Base-by-base conservation (phyloP, 371 early-diverging fungal genomes). In the Mucor indicus region DNA sequence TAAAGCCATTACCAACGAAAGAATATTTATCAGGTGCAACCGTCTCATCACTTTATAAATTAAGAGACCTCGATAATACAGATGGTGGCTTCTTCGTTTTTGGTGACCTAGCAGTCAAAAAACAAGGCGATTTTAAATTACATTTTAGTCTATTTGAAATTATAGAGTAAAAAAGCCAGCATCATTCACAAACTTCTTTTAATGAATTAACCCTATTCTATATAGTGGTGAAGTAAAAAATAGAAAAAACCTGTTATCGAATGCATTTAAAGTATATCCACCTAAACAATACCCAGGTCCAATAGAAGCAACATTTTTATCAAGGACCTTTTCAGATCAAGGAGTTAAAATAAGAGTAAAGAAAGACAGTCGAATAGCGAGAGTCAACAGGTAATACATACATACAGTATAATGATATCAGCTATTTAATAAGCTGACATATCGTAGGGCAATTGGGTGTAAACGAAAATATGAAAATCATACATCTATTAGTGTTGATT, bases 41-140 rank as follows among this genome's bases (percentile, higher is more conserved):
- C 0, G 68, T 72, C n/a, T 71, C 72, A 7, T 75, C 76, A n/a
- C 51, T 69, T 1, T 57, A 72, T 45, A 56, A 69, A 31, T 40
- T 75, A 17, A 54, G 69, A n/a, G 67, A 75, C 47, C 42, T 69
- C 15, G 71, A 75, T 46, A 72, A 75, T 46, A 53, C 57, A 22
- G 92, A 93, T 41, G 96, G 92, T 22, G 94, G 91, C 8, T 96
- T 93, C 64, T 96, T 95, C 67, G 93, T 96, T 15, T 98, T 96
- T 72, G 92, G 92, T 11, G 98, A 98, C 55, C 66, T 98, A 35
- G 87, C 90, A 13, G 91, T 95, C 12, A 77, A 93, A 33, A 85
- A 88, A 58, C 91, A 93, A 55, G 97, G 98, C 13, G 56, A 68
- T 7, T 96, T 87, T 60, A 75, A 89, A 21, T 72, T 98, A 23